phyloP scores from a whole-genome alignment of 768 basidiomycete species.

The Boletus reticuloceps region DNA sequence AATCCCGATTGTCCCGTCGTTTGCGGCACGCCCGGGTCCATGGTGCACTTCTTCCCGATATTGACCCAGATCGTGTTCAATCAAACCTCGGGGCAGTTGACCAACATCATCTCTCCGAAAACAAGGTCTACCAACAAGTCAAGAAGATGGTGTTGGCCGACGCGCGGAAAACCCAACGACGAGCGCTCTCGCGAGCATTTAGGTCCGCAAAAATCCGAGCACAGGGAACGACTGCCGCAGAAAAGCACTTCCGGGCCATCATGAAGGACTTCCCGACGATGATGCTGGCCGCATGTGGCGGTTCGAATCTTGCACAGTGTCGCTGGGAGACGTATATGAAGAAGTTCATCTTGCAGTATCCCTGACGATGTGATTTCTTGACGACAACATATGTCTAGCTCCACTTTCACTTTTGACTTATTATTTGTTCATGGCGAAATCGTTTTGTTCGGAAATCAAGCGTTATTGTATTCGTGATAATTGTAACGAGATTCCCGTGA shows the following conservation, averaged over 20 bases:
- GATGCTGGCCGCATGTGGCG: slow-evolving; percentile 47
- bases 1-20: slow-evolving; percentile 77
- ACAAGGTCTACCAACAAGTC: slow-evolving; percentile 42
- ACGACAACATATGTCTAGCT: background rate
- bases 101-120: slow-evolving; percentile 34
- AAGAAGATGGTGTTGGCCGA: slow-evolving; percentile 42
- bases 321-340: slow-evolving; percentile 64
- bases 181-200: slow-evolving; percentile 7
- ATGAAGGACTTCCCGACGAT: slow-evolving; percentile 30
- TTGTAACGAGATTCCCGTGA: background rate
- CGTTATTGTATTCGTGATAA: background rate
- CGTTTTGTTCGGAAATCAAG: slow-evolving; percentile 20
- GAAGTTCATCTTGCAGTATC: slow-evolving; percentile 59
- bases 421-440: slow-evolving; percentile 8
- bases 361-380: slow-evolving; percentile 41
- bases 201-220: slow-evolving; percentile 15
- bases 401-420: slow-evolving; percentile 1
- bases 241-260: slow-evolving; percentile 30
- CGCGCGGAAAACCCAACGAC: slow-evolving; percentile 15
- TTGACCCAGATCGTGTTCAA: slow-evolving; percentile 51
- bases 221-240: slow-evolving; percentile 17
- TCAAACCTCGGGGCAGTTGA: slow-evolving; percentile 35
- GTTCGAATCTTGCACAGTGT: slow-evolving; percentile 44
- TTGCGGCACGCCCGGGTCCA: slow-evolving; percentile 79
- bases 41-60: slow-evolving; percentile 62